Evolutionary conservation across 2,329 filamentous ascomycete genomes (phyloP), one percentile per base, ranked within the genome.

Genomic region (Neonectria coccinea): DNA sequence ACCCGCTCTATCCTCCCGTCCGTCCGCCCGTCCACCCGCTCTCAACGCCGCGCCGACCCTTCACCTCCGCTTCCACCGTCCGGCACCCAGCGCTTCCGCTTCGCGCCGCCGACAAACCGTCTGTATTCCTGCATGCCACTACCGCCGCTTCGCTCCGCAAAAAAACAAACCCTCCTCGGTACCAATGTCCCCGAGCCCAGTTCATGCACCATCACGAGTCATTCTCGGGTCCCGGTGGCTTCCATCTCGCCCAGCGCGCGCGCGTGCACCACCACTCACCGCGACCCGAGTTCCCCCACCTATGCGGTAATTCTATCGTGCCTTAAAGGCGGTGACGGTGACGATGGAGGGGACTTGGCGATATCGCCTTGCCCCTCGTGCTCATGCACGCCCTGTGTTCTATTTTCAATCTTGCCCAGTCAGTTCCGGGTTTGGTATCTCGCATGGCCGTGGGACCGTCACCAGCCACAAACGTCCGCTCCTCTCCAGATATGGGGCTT

Each of bases 181-280:
- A 27, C 47, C 29, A 51, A 11, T 42, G 42, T 42, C 55, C 55
- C 55, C 48, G 48, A 48, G 36, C 27, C 33, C 53, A 42, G 50
- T 58, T 63, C 60, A 58, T 59, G 60, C 55, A 63, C 45, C 48
- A 42, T 48, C 60, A 53, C 60, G 60, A 63, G 60, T 63, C 60
- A 63, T 63, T 61, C 33, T 18, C 16, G 22, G 48, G 25, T 42
- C 60, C 44, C 10, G 55, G 50, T 58, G 14, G 9, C 14, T 39
- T 33, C 25, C 25, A 25, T 25, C 41, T 54, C 22, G 42, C 33
- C 33, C 60, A 39, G 60, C 57, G 54, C 47, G 56, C 47, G 56
- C 60, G 56, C 60, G 22, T 56, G 52, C 36, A 56, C 25, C 5
- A n/a, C 39, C 53, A 62, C 47, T 39, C 29, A 47, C 9, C 33